A percentile compares a stretch with the other conserved stretches of the same genome.
Conservation (phyloP, 495 filamentous ascomycete species). For the Parathielavia appendiculata region DNA sequence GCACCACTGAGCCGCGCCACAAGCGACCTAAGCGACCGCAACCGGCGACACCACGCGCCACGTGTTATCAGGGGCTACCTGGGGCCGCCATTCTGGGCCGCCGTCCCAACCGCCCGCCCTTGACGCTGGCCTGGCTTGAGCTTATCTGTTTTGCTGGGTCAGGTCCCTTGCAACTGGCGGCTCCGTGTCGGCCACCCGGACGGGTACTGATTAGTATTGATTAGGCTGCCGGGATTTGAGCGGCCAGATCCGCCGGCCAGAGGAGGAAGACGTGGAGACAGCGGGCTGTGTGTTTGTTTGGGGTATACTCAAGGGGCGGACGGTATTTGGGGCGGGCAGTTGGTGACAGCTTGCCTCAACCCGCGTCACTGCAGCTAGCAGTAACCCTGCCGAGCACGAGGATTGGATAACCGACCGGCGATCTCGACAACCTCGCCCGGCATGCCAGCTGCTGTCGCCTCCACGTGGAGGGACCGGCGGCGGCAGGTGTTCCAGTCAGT, state of each 20-base stretch:
- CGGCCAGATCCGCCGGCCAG: not conserved
- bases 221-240: not conserved
- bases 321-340: not conserved
- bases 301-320: not conserved
- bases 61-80: not conserved
- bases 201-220: too few relatives aligned
- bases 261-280: not conserved
- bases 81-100: constrained; percentile 5
- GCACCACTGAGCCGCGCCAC: not conserved
- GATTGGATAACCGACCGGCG: not conserved
- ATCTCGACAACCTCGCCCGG: not conserved
- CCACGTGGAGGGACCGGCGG: constrained; percentile 39
- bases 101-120: constrained; percentile 3
- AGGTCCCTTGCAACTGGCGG: not conserved
- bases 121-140: not conserved
- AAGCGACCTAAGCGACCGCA: constrained; percentile 2
- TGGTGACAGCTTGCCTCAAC: constrained; percentile 1
- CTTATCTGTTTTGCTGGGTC: not conserved
- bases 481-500: constrained; percentile 49
- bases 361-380: not conserved
- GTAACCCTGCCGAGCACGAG: not conserved
- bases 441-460: constrained; percentile 29
- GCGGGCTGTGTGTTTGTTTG: not conserved
- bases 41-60: not conserved
- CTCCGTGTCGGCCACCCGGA: not conserved